Evolutionary conservation across 306 rosid genomes (phyloP), one percentile per base, ranked within the genome.

Genomic region (Trifolium fragiferum): DNA sequence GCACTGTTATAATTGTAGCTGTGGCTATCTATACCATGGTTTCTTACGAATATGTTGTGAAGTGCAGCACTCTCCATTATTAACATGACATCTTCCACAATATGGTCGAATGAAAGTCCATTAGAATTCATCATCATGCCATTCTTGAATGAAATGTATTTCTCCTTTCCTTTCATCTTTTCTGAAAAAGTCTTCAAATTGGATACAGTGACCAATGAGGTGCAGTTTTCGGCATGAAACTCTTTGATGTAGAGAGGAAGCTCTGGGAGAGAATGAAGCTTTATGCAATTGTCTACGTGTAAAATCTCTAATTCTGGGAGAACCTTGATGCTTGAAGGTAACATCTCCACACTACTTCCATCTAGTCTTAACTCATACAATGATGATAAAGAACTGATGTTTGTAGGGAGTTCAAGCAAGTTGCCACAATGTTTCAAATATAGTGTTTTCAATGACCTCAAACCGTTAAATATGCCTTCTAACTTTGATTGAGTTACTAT

Each of bases 151-250:
- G 51, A 49, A 18, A 67, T 49, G 23, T 0, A 8, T 7, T 40
- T 78, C 0, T 14, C 11, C 58, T 30, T 57, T 72, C 68, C 73
- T 8, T 25, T 1, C 75, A 73, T 66, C 11, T 30, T 13, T 10
- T 19, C 6, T 4, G 51, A 21, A 3, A 54, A 72, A 30, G 18
- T 54, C 3, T 10, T 21, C 4, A 58, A 30, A 58, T 4, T 57
- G 10, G 62, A 14, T 6, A 64, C 73, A 1, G 8, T 27, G 49
- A 19, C 72, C 69, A 84, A 60, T 15, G 76, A 51, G 1, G 60
- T 10, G 76, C 88, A 84, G 37, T 66, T 73, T 19, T 13, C 9
- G 19, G 71, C 85, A 15, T 68, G 2, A 21, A 84, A 35, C 30
- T 58, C 19, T 20, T 21, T 16, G 13, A 84, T 7, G 5, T 4